phyloP scores from a whole-genome alignment of 169 alveolate species.

The Eimeria maxima region DNA sequence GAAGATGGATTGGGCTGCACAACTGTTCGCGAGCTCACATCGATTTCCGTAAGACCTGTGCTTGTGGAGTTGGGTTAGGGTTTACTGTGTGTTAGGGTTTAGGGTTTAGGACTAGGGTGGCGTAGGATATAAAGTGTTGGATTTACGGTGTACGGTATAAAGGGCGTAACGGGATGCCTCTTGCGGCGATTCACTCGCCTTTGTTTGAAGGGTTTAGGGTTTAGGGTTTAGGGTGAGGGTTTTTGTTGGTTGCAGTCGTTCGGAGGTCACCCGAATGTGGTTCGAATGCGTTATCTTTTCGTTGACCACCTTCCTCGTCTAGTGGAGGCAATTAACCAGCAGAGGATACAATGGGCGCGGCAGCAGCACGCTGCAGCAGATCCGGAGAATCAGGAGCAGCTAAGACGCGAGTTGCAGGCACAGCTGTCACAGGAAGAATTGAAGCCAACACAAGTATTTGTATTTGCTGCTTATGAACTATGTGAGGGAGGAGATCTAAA shows the following conservation, averaged over 20 bases:
- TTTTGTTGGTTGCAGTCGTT: slow-evolving; percentile 28
- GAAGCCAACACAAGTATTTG: slow-evolving; percentile 86
- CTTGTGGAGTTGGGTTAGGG: too few species aligned
- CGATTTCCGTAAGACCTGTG: slow-evolving; percentile 87
- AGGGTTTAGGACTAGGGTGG: not conserved
- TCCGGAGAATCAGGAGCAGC: slow-evolving; percentile 41
- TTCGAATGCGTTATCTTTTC: slow-evolving; percentile 73
- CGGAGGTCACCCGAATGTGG: slow-evolving; percentile 79
- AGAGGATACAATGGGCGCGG: slow-evolving; percentile 74
- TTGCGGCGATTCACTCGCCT: not conserved
- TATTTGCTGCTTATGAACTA: slow-evolving; percentile 92
- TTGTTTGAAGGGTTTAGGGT: not conserved
- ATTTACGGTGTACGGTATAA: not conserved
- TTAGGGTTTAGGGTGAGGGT: too few species aligned
- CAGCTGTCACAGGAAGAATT: slow-evolving; percentile 68
- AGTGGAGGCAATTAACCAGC: slow-evolving; percentile 39
- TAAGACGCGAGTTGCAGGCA: slow-evolving; percentile 44
- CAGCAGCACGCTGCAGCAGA: slow-evolving; percentile 61
- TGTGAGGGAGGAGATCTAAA: slow-evolving; percentile 89
- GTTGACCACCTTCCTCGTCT: slow-evolving; percentile 75
- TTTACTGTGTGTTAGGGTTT: too few species aligned
- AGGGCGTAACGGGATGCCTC: not conserved
- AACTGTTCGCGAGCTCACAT: slow-evolving; percentile 92
- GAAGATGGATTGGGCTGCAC: slow-evolving; percentile 94
- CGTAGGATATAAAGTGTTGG: not conserved